Base-by-base conservation (phyloP, 306 rosid genomes). In the Hylodesmum podocarpum region DNA sequence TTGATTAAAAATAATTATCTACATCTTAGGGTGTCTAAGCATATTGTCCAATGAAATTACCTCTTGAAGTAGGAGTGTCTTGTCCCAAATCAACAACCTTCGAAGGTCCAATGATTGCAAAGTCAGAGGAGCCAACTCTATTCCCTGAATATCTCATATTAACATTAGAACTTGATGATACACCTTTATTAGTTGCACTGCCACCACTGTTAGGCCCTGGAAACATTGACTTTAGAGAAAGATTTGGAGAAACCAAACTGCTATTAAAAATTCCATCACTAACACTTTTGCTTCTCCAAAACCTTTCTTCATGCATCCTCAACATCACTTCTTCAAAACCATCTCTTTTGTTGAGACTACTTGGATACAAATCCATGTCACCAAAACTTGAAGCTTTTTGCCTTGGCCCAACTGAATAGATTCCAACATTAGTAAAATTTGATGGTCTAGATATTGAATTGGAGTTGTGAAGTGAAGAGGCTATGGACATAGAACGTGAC, bases 221-320 rank as follows among this genome's bases (percentile, higher is more conserved):
- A 69, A 83, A 86, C 83, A 81, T 58, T 5, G 92, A 91, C 66
- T 87, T 90, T 1, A 86, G 84, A 6, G 82, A 90, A 0, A 88
- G 92, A n/a, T 79, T 11, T 0, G 89, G 67, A 37, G 88, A 54
- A 24, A 57, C 77, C 31, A 75, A 39, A 11, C 81, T 82, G 0
- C 73, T 82, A 40, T 86, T 87, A 37, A 86, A 82, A 3, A 84
- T 39, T 79, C 87, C 89, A 3, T 78, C 84, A 10, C 8, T 12
- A 9, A 3, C 10, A 19, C 96, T 92, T 89, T 86, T 88, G 41
- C 96, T 92, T 77, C 88, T 80, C 39, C 66, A 87, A 77, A 82
- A 85, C 11, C 83, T 85, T 19, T 78, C 79, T 81, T 87, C 81
- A 21, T 57, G 72, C 47, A 61, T 55, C 55, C 82, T 88, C 66